Base-by-base conservation (phyloP, 1,284 basidiomycete genomes). In the Vanrija sp. region DNA sequence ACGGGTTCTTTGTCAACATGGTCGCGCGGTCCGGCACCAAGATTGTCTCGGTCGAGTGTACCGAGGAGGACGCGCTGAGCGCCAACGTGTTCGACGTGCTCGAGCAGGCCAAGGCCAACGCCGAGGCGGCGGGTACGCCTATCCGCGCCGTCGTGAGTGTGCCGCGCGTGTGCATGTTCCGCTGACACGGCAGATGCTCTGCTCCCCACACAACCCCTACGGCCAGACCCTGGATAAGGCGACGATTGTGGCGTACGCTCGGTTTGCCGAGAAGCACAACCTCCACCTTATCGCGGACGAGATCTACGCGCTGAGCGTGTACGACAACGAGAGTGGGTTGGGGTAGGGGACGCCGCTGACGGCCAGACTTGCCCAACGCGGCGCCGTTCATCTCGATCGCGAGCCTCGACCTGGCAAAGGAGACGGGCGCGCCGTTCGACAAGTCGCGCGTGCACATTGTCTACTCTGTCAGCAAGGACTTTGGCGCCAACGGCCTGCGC, bases 161-260 rank as follows among this genome's bases (percentile, higher is more conserved):
- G n/a, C n/a, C n/a, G n/a, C n/a, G n/a, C n/a, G n/a, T n/a, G n/a
- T n/a, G 2, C 16, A 4, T 12, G 16, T 16, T 6, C 18, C 9
- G 22, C 7, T 20, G 6, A 14, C 36, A 35, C 19, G 8, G 10
- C 53, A 69, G 67, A 67, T 78, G 41, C 60, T 78, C 0, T 74
- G 72, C 47, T 77, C 76, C 27, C 77, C 78, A 3, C 73, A 77
- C 49, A 79, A 79, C 59, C 78, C 77, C 0, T 64, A 73, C 1
- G 77, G 73, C 12, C 53, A 65, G 43, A 66, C 70, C 9, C 71
- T 77, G 51, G 54, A 70, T 16, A 67, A 68, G 12, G 69, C 72
- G 20, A 74, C 74, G 2, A 64, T 79, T 1, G 54, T 76, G 19
- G 76, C 66, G 14, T 79, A 78, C 53, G 69, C 69, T 31, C 60